These are phyloP conservation scores for Phanerochaete sordida DNA, from an alignment of 768 basidiomycete species.

Conservation along the genomic window DNA sequence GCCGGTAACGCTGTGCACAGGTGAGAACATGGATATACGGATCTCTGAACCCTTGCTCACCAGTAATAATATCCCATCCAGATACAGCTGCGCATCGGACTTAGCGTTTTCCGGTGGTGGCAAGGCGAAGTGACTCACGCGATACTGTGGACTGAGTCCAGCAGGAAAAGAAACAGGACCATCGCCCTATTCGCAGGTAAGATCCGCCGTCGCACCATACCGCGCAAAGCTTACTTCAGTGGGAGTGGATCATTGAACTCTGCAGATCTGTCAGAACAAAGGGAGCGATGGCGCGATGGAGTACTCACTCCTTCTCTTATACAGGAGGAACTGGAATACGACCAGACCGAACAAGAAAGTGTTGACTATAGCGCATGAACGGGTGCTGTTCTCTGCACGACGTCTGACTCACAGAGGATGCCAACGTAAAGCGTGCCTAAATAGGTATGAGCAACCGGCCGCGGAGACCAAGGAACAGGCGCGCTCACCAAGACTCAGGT, in stretches of 20 bases:
- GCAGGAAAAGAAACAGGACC: conserved; percentile 30
- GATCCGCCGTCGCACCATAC: neutral
- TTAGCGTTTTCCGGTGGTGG: neutral
- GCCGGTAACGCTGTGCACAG: conserved; percentile 7
- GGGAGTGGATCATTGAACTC: conserved; percentile 37
- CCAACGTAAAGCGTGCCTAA: conserved; percentile 10
- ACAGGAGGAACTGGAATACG: conserved; percentile 38
- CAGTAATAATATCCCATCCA: conserved; percentile 16
- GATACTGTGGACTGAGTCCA: conserved; percentile 36
- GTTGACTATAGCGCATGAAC: conserved; percentile 11
- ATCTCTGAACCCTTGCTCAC: too few relatives aligned
- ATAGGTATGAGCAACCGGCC: neutral
- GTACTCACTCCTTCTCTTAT: conserved; percentile 23
- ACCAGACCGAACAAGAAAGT: conserved; percentile 38
- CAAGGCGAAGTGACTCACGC: neutral
- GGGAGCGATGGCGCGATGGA: neutral
- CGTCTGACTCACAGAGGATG: conserved; percentile 8
- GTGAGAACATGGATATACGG: neutral
- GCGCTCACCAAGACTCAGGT: conserved; percentile 13
- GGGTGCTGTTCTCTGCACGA: neutral
- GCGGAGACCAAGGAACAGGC: neutral
- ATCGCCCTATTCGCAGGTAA: conserved; percentile 22
- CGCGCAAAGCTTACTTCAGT: conserved; percentile 26
- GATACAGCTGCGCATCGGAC: conserved; percentile 5
- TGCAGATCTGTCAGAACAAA: conserved; percentile 5